Percentiles rank a stretch among this genome's conserved stretches.
phyloP scores from a whole-genome alignment of 306 rosid species.

The Hippophae rhamnoides region DNA sequence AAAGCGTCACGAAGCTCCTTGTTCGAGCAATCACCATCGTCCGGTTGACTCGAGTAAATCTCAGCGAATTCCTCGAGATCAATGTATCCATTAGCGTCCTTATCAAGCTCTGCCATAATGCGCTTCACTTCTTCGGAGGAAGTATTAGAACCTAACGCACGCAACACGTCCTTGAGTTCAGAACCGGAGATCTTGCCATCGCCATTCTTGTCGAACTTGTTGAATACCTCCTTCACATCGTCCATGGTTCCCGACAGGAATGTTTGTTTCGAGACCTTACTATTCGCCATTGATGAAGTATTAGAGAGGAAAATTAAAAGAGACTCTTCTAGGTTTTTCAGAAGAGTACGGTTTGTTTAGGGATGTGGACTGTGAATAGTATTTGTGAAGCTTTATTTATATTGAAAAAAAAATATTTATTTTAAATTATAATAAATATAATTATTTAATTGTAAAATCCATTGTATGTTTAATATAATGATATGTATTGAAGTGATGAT shows the following conservation, averaged over 20 bases:
- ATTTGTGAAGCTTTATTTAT: too few species aligned
- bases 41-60: conserved; percentile 31
- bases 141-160: conserved; percentile 45
- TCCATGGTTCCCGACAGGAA: conserved; percentile 25
- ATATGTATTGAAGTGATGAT: too few species aligned
- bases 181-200: conserved; percentile 68
- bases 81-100: conserved; percentile 81
- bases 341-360: too few species aligned
- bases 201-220: conserved; percentile 84
- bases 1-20: conserved; percentile 87
- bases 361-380: too few species aligned
- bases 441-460: too few species aligned
- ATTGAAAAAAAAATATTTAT: too few species aligned
- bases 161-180: conserved; percentile 56
- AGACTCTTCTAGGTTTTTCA: too few species aligned
- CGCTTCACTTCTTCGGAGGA: conserved; percentile 47
- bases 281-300: too few species aligned
- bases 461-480: too few species aligned
- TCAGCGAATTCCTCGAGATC: conserved; percentile 65
- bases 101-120: conserved; percentile 70
- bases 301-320: not conserved
- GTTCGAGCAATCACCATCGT: conserved; percentile 4
- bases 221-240: conserved; percentile 55
- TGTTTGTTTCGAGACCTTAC: too few species aligned
- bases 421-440: too few species aligned